Base-by-base conservation (phyloP, 2,329 filamentous ascomycete genomes). In the Penicillium janthinellum region DNA sequence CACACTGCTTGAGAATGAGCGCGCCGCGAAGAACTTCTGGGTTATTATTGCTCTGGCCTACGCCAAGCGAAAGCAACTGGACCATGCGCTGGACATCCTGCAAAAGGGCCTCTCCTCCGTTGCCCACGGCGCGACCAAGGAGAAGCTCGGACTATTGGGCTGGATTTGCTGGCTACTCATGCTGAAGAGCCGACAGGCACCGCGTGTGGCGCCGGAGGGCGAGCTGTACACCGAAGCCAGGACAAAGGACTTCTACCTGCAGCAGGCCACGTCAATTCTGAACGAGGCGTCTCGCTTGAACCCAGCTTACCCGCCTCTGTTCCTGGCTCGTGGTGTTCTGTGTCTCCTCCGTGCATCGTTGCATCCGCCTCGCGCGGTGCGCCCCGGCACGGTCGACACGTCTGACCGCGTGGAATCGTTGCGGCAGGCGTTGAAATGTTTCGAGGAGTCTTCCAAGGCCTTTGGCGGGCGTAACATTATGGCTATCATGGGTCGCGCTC, bases 41-140 rank as follows among this genome's bases (percentile, higher is more conserved):
- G 94, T 99, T 83, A 94, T 92, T n/a, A 95, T 98, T 66, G 91
- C 96, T 44, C 84, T 98, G 60, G 94, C 94, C 50, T 99, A 99
- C 73, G 94, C 95, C 42, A 99, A 98, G 80, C 92, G 96, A 79
- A 88, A 89, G 73, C 96, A 96, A 79, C 86, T 95, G 63, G 93
- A 97, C 73, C 90, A 95, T 79, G 87, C 87, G 54, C 85, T 90
- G 61, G 86, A 89, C 63, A 87, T 90, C 56, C 77, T 90, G 67
- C 86, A 88, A 52, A 90, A 91, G 70, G 92, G 91, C 51, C 82
- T 91, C 67, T 84, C 85, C 61, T 91, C 90, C 68, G 87, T 92
- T 70, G 84, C 83, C 57, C 87, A 87, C 69, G 84, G 83, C 38
- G 89, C 87, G 64, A 85, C 88, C 44, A 90, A 93, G 67, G 93